Base-by-base conservation (phyloP, 345 rosid genomes). In the Acer campestre region DNA sequence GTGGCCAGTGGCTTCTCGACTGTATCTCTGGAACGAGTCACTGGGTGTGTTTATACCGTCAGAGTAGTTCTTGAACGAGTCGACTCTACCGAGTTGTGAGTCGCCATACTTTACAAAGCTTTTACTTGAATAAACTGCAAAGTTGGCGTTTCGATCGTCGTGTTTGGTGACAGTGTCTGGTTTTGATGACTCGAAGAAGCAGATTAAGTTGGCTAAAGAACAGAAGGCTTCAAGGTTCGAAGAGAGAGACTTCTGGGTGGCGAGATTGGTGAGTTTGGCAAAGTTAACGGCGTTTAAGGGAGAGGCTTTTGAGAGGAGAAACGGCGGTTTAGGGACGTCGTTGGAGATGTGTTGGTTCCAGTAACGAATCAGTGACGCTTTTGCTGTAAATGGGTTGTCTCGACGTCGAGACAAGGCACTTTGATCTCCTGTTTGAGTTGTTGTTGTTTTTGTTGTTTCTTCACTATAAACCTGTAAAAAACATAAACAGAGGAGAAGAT, bases 281-380 rank as follows among this genome's bases (percentile, higher is more conserved):
- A 80, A 75, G 27, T 89, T 85, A 6, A 91, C 75, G 49, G 89
- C 83, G 3, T 74, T 82, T 48, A 94, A 12, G 0, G 97, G 99
- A 1, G 99, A 96, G 1, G 90, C 93, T 70, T 92, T 96, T 16
- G 97, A 91, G 84, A 91, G 79, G 67, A 96, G 84, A 77, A 94
- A 91, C 10, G 74, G 29, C 4, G 97, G 88, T 61, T 83, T 85
- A 0, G 90, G 85, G 16, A 83, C 75, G 55, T 67, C 27, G 80
- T 27, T 75, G 29, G 77, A 79, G 82, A 96, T 85, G 56, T 84
- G 95, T 49, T 81, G 81, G 87, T 88, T 89, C 98, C 98, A 96
- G 86, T 96, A 92, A 11, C 99, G 98, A 58, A 90, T 51, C 77
- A 90, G 75, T 44, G 90, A 85, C 0, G 99, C 97, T 82, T 61